Evolutionary conservation across 2,329 filamentous ascomycete genomes (phyloP).

Genomic region (Fusarium kyushuense): DNA sequence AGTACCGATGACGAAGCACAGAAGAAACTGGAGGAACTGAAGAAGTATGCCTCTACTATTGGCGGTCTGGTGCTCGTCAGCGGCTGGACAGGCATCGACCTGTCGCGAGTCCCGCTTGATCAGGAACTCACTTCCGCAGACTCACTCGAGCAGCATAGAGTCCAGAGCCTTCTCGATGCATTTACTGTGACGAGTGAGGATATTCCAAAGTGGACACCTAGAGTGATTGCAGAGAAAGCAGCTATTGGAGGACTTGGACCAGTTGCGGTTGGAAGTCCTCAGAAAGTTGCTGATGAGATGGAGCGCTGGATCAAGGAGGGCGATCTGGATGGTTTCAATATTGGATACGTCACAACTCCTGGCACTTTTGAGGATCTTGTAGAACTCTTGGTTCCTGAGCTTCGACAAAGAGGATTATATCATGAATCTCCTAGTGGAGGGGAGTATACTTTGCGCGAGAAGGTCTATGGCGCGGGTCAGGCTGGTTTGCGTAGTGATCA

Average conservation of each 20-base stretch:
- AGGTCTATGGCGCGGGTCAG: constrained; percentile 71
- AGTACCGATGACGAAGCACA: constrained; percentile 65
- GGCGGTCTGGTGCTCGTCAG: constrained; percentile 68
- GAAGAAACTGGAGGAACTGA: constrained; percentile 63
- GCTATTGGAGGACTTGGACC: constrained; percentile 57
- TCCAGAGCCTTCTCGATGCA: constrained; percentile 62
- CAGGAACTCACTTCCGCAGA: constrained; percentile 68
- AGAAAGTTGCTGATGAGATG: constrained; percentile 59
- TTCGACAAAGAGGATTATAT: constrained; percentile 49
- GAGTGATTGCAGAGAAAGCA: constrained; percentile 56
- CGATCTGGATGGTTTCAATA: constrained; percentile 57
- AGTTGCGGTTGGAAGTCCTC: constrained; percentile 54
- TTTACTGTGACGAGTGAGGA: constrained; percentile 62
- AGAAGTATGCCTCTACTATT: constrained; percentile 64
- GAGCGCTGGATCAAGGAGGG: constrained; percentile 59
- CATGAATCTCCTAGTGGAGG: constrained; percentile 48
- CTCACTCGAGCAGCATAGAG: constrained; percentile 64
- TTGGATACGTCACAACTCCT: constrained; percentile 59
- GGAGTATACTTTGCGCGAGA: constrained; percentile 66
- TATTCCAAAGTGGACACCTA: constrained; percentile 59
- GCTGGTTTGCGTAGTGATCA: constrained; percentile 68
- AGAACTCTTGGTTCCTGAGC: constrained; percentile 49
- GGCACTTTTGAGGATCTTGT: constrained; percentile 53
- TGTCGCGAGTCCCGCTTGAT: constrained; percentile 68
- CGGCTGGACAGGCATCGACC: constrained; percentile 71